Base-by-base conservation (phyloP, 1,284 basidiomycete genomes). In the Fistulinella cinereoalba region DNA sequence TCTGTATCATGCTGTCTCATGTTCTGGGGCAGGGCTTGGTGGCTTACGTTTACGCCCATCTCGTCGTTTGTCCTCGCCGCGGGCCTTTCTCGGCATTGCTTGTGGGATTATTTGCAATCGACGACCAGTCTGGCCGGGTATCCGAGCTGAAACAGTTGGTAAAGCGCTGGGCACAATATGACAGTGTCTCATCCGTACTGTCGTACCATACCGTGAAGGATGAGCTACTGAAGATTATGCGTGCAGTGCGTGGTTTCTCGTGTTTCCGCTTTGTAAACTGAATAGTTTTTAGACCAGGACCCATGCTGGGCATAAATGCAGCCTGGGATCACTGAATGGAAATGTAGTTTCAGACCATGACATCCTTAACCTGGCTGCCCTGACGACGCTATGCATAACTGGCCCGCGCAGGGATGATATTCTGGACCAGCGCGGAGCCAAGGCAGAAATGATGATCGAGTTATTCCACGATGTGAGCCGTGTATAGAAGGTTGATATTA, bases 41-140 rank as follows among this genome's bases (percentile, higher is more conserved):
- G 10, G 61, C 60, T 23, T 58, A 62, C 23, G 49, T 49, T 0
- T 60, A 51, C 28, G 64, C 57, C 6, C 61, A 60, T 43, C 16
- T 60, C 15, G n/a, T 51, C 9, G 5, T 13, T 31, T 60, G 58
- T 25, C 32, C 50, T 41, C 36, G 24, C 25, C 47, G 37, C 16
- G 24, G 49, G 24, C 50, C 47, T 52, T 0, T 47, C 41, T 39
- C 2, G 3, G 33, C 13, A 6, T n/a, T n/a, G n/a, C n/a, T n/a
- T n/a, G n/a, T n/a, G n/a, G n/a, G n/a, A n/a, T n/a, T n/a, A n/a
- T n/a, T n/a, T n/a, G n/a, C n/a, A n/a, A n/a, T n/a, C n/a, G 49
- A 50, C 7, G 43, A 60, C 28, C 60, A 55, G 57, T 48, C 46
- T 6, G 21, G 1, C 8, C 44, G 25, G 23, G 22, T 47, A 41